phyloP scores from a whole-genome alignment of 805 yeast genomes.

The Yarrowia porcina region DNA sequence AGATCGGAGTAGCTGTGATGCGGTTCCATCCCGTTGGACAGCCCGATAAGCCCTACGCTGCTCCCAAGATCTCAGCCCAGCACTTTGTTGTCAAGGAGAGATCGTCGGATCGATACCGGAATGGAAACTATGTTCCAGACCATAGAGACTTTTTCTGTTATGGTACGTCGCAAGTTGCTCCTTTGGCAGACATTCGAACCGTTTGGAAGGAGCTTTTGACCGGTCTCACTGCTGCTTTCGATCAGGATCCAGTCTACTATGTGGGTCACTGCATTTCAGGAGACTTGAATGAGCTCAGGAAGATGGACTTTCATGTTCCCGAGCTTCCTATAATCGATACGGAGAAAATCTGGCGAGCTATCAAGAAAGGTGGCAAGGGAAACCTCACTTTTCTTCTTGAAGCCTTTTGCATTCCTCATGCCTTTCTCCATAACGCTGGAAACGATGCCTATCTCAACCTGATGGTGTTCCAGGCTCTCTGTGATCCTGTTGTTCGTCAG shows the following conservation, averaged over 20 bases:
- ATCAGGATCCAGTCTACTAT: slow-evolving; percentile 33
- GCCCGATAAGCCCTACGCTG: slow-evolving; percentile 4
- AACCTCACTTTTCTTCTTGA: slow-evolving; percentile 46
- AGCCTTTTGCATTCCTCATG: slow-evolving; percentile 52
- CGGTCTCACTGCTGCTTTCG: neutral
- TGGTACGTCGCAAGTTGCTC: slow-evolving; percentile 48
- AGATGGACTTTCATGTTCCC: slow-evolving; percentile 50
- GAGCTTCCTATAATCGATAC: slow-evolving; percentile 46
- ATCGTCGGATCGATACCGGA: slow-evolving; percentile 34
- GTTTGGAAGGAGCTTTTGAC: slow-evolving; percentile 26
- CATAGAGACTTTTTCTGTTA: slow-evolving; percentile 50
- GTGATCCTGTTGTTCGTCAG: slow-evolving; percentile 44
- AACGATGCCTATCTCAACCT: slow-evolving; percentile 68
- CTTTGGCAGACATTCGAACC: slow-evolving; percentile 38
- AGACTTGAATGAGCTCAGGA: slow-evolving; percentile 52
- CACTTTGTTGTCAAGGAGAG: slow-evolving; percentile 22
- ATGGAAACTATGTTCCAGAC: slow-evolving; percentile 56
- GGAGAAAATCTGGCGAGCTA: slow-evolving; percentile 41
- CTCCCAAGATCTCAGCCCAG: slow-evolving; percentile 20
- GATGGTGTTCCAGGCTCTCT: slow-evolving; percentile 47
- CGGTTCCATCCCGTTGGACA: slow-evolving; percentile 31
- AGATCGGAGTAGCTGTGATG: slow-evolving; percentile 27
- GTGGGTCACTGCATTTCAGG: slow-evolving; percentile 61
- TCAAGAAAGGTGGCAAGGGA: slow-evolving; percentile 30
- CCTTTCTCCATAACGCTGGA: slow-evolving; percentile 65